Evolutionary conservation across 257 asterid species (phyloP).

Genomic region (Scutellaria baicalensis): DNA sequence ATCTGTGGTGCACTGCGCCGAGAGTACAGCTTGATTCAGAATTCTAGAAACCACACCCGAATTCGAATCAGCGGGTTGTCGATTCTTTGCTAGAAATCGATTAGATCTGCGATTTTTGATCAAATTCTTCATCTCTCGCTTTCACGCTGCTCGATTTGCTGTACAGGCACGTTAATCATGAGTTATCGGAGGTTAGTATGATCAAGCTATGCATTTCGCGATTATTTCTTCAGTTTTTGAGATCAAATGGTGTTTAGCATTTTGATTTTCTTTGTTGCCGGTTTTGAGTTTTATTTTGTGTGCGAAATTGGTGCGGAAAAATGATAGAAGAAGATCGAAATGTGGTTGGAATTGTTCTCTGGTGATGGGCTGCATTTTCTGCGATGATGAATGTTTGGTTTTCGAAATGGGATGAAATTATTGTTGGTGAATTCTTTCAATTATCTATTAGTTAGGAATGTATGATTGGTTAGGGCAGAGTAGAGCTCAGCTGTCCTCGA

Average conservation of each 20-base stretch:
- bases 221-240: neutral
- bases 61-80: neutral
- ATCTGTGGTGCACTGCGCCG: neutral
- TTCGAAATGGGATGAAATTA: neutral
- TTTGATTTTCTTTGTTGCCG: neutral
- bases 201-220: neutral
- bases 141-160: constrained; percentile 4
- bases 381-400: constrained; percentile 1
- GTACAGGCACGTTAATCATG: constrained; percentile 20
- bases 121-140: neutral
- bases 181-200: constrained; percentile 52
- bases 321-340: too few species aligned
- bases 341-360: neutral
- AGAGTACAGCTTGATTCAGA: constrained; percentile 3
- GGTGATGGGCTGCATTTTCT: neutral
- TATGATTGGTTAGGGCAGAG: neutral
- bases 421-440: neutral
- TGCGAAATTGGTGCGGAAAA: too few species aligned
- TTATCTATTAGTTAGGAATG: neutral
- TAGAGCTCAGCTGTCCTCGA: neutral
- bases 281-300: neutral
- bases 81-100: neutral
- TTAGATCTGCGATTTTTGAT: constrained; percentile 22
- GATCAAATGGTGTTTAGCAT: constrained; percentile 5
- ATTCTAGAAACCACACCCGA: constrained; percentile 3